Conservation (phyloP, 768 basidiomycete species). For the Rhodotorula kratochvilovae region DNA sequence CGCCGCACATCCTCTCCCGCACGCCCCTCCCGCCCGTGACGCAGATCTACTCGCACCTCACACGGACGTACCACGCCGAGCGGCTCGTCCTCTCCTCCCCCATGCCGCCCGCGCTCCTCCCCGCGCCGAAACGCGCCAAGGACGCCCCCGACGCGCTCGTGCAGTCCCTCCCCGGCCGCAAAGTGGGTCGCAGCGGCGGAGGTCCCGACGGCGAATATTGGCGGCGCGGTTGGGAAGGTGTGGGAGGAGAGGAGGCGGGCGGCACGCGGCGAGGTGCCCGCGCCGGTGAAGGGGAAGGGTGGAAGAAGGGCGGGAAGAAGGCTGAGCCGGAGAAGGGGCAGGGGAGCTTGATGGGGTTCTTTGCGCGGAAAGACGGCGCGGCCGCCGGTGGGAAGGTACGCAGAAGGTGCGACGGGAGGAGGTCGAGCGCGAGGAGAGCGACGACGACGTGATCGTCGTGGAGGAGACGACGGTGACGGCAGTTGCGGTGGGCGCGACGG, state of each 20-base stretch:
- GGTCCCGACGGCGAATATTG: slow-evolving; percentile 19
- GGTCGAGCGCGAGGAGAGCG: neutral
- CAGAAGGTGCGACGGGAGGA: neutral
- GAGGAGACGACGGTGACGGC: neutral
- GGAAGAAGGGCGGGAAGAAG: neutral
- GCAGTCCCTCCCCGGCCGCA: slow-evolving; percentile 19
- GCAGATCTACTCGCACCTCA: slow-evolving; percentile 86
- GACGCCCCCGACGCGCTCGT: neutral
- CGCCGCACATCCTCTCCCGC: neutral
- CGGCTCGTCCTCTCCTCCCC: slow-evolving; percentile 24
- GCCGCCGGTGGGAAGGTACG: neutral
- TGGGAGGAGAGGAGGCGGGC: slow-evolving; percentile 23
- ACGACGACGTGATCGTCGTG: neutral
- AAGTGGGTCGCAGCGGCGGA: slow-evolving; percentile 24
- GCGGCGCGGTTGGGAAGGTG: slow-evolving; percentile 35
- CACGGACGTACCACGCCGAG: slow-evolving; percentile 56
- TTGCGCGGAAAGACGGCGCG: slow-evolving; percentile 1
- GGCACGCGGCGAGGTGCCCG: neutral
- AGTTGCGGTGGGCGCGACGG: too few species aligned
- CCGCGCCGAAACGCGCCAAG: neutral
- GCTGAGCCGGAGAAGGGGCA: slow-evolving; percentile 13
- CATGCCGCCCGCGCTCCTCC: neutral
- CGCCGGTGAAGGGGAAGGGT: neutral
- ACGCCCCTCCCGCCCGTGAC: slow-evolving; percentile 57
- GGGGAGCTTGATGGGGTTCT: slow-evolving; percentile 25